phyloP scores from a whole-genome alignment of 78 protist species.

The Dictyostelium capitatum region DNA sequence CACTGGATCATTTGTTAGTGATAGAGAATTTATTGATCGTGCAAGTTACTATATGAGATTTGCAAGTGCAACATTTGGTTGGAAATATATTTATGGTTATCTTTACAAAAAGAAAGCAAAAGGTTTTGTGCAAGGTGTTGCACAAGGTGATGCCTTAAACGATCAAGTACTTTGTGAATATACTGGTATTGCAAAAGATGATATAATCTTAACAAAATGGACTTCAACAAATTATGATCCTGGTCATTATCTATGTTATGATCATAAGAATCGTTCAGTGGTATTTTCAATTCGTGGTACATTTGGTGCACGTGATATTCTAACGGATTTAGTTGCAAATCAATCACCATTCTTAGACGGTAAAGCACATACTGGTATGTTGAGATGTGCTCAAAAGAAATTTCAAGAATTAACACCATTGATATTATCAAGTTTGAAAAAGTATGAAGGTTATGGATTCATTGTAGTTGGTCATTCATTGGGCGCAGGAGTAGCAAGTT shows the following conservation, averaged over 20 bases:
- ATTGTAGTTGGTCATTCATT: conserved; percentile 75
- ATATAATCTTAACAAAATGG: conserved; percentile 36
- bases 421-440: background rate
- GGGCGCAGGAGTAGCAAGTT: conserved; percentile 68
- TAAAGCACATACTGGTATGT: conserved; percentile 73
- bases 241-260: conserved; percentile 58
- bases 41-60: conserved; percentile 46
- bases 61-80: conserved; percentile 72
- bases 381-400: conserved; percentile 64
- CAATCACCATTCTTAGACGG: conserved; percentile 44
- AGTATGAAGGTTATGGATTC: conserved; percentile 13
- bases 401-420: conserved; percentile 30
- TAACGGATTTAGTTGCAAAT: conserved; percentile 78
- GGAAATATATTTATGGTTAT: conserved; percentile 60
- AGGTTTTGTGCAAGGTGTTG: conserved; percentile 55
- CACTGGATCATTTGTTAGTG: conserved; percentile 9
- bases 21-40: conserved; percentile 27
- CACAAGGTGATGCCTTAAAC: conserved; percentile 52
- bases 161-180: conserved; percentile 37
- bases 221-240: conserved; percentile 64
- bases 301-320: conserved; percentile 66
- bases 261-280: conserved; percentile 42
- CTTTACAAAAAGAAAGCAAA: background rate
- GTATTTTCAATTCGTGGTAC: conserved; percentile 79
- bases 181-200: conserved; percentile 57